Conservation (phyloP, 1,284 basidiomycete species). For the Inonotus obliquus region DNA sequence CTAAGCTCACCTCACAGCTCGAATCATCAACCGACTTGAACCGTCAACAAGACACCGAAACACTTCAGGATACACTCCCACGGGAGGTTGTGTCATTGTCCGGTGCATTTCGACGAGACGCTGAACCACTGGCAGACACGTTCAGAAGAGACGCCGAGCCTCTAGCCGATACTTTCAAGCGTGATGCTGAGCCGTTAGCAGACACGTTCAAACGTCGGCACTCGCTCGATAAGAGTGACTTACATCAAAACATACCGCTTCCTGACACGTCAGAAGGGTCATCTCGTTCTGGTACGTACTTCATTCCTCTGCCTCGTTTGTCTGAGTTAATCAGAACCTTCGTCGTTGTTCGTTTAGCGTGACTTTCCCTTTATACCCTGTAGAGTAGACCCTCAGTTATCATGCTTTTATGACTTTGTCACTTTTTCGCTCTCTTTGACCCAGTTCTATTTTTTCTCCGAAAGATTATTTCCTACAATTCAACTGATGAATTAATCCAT, state of each 20-base stretch:
- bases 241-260: not conserved
- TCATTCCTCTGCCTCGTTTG: not conserved
- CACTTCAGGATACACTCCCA: not conserved
- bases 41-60: not conserved
- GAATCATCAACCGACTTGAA: too few species aligned
- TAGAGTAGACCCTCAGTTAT: too few species aligned
- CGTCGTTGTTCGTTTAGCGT: too few species aligned
- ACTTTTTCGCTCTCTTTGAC: too few species aligned
- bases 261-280: not conserved
- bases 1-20: too few species aligned
- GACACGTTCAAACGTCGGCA: not conserved
- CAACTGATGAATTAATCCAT: too few species aligned
- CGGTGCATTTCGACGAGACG: conserved; percentile 8
- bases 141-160: conserved; percentile 15
- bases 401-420: too few species aligned
- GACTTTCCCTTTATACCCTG: too few species aligned
- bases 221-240: not conserved
- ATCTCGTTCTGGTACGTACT: not conserved
- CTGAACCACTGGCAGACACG: conserved; percentile 5
- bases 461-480: too few species aligned
- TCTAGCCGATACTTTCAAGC: conserved; percentile 10
- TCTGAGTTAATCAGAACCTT: too few species aligned
- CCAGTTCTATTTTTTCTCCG: too few species aligned
- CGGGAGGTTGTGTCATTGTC: not conserved
- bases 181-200: not conserved